Conservation (phyloP, 2,329 filamentous ascomycete genomes). For the Triangularia setosa region DNA sequence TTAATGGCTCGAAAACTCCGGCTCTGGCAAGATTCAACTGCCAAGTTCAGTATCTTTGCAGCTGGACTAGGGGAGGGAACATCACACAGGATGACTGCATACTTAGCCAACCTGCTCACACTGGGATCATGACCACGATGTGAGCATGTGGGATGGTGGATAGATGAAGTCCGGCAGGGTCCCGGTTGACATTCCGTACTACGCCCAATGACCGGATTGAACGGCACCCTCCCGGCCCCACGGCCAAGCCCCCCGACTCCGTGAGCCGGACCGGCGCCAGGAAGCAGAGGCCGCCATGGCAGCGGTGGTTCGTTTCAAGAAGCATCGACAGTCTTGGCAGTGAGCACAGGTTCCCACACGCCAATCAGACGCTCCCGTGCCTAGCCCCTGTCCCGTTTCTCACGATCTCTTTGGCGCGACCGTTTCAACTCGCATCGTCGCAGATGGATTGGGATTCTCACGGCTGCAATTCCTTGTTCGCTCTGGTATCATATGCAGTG, state of each 20-base stretch:
- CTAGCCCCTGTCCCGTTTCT: background rate
- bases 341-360: background rate
- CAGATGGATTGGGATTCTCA: background rate
- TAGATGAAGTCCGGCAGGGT: constrained; percentile 9
- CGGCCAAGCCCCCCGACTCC: constrained; percentile 10
- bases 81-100: constrained; percentile 1
- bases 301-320: constrained; percentile 1
- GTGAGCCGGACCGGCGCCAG: constrained; percentile 9
- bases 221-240: constrained; percentile 6
- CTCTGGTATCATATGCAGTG: background rate
- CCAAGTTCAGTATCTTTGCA: background rate
- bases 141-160: background rate
- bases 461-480: background rate
- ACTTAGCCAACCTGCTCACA: background rate
- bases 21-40: background rate
- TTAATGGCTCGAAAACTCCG: background rate
- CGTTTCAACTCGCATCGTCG: constrained; percentile 2
- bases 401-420: background rate
- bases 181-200: constrained; percentile 15
- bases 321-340: constrained; percentile 8
- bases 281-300: constrained; percentile 26
- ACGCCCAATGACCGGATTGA: constrained; percentile 21
- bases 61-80: background rate
- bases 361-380: constrained; percentile 11
- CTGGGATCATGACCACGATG: background rate